Evolutionary conservation across 768 basidiomycete species (phyloP).

Genomic region (Boletus edulis): DNA sequence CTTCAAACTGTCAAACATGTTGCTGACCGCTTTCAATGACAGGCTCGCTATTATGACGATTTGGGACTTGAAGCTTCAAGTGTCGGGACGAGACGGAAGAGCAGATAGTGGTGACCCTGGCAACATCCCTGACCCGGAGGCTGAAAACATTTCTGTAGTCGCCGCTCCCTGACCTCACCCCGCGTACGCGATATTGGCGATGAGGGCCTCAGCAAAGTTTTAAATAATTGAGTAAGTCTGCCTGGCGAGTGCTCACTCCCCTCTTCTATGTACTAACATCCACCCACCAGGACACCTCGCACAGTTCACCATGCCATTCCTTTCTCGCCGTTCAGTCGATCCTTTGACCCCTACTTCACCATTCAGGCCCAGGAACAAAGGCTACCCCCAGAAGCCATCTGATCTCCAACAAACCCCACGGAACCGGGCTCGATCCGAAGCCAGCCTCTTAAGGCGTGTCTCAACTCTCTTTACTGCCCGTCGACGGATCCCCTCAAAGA

Average conservation of each 20-base stretch:
- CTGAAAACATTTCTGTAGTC: slow-evolving; percentile 1
- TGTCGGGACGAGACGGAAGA: not conserved
- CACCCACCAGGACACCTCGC: not conserved
- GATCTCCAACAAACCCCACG: slow-evolving; percentile 11
- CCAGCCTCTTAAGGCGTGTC: slow-evolving; percentile 27
- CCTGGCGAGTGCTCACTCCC: not conserved
- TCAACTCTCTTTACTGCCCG: slow-evolving; percentile 26
- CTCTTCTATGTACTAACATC: slow-evolving; percentile 15
- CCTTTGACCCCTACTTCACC: slow-evolving; percentile 7
- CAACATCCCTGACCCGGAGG: slow-evolving; percentile 10
- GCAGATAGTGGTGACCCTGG: slow-evolving; percentile 14
- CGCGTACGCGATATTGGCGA: slow-evolving; percentile 21
- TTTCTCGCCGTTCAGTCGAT: slow-evolving; percentile 29
- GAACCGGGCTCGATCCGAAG: slow-evolving; percentile 25
- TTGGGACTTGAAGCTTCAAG: not conserved
- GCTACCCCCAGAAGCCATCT: not conserved
- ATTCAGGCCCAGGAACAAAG: not conserved
- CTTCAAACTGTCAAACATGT: not conserved
- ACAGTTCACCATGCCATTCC: slow-evolving; percentile 24
- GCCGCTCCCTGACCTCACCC: slow-evolving; percentile 9
- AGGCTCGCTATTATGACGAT: not conserved
- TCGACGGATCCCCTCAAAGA: slow-evolving; percentile 20
- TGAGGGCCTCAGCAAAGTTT: slow-evolving; percentile 11
- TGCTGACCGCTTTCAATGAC: not conserved
- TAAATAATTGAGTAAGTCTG: slow-evolving; percentile 22